phyloP scores from a whole-genome alignment of 306 rosid genomes.

The Castanea sativa region DNA sequence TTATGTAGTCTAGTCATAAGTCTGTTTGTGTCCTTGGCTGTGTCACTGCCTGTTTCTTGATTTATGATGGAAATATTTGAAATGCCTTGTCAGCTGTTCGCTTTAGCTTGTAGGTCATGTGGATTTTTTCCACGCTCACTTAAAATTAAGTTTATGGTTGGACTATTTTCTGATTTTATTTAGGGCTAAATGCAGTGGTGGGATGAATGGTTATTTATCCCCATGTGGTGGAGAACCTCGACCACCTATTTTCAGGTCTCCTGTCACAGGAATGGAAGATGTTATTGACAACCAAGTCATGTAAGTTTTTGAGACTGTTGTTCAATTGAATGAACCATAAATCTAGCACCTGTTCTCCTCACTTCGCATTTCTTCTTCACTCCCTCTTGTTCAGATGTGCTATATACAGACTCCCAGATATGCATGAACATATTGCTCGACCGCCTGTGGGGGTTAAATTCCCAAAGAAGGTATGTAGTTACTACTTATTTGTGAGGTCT shows the following conservation, averaged over 20 bases:
- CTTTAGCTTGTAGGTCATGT: not conserved
- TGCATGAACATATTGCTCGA: constrained; percentile 63
- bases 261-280: constrained; percentile 83
- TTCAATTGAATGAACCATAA: not conserved
- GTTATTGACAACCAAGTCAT: constrained; percentile 92
- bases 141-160: constrained; percentile 33
- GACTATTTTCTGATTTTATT: constrained; percentile 61
- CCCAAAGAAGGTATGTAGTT: constrained; percentile 68
- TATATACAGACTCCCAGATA: constrained; percentile 74
- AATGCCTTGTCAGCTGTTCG: not conserved
- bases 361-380: not conserved
- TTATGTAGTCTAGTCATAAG: not conserved
- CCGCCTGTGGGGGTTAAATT: constrained; percentile 73
- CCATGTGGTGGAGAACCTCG: constrained; percentile 91
- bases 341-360: not conserved
- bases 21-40: not conserved
- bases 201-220: constrained; percentile 94
- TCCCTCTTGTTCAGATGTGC: constrained; percentile 60
- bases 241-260: constrained; percentile 95
- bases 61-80: not conserved
- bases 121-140: not conserved
- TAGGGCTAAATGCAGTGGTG: constrained; percentile 89
- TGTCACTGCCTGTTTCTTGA: not conserved
- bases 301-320: constrained; percentile 46
- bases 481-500: constrained; percentile 1